Base-by-base conservation (phyloP, 192 early-diverging fungal species). In the Paraglomus brasilianum region DNA sequence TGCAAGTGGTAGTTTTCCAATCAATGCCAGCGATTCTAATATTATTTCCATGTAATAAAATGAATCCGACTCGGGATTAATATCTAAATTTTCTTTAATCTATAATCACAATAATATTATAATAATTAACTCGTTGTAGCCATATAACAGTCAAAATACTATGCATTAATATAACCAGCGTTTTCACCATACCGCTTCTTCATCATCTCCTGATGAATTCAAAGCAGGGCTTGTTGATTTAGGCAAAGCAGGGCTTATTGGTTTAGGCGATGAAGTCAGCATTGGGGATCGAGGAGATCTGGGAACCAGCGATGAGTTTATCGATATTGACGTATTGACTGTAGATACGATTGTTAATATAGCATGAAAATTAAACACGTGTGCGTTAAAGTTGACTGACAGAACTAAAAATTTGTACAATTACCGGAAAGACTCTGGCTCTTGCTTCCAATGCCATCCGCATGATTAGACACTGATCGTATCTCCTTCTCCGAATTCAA, bases 1-100 rank as follows among this genome's bases (percentile, higher is more conserved):
- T 1, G 80, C 81, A 59, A 80, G 76, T 39, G 78, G 83, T 66
- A 84, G 74, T 72, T 81, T 79, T 19, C 75, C 78, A 2, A 92
- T 76, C 8, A 84, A 71, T 5, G 80, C 81, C 14, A 92, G 77
- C 21, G 88, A 85, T 69, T 91, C 88, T 43, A 92, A 76, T 8
- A 92, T 75, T 68, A 89, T 90, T 74, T 91, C 91, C 38, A 93
- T 85, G 47, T 90, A 90, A 15, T 85, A 86, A 76, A 83, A 86
- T 19, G 89, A 90, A 58, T 92, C 89, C 0, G 88, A 85, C 64
- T 92, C 91, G 5, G 89, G 87, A 67, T 90, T 87, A 24, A 81
- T 80, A 10, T 89, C 88, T 7, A 80, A 41, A 56, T 83, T 79
- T 77, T 90, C 81, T 64, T 78, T 61, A 56, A 87, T 77, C 85